Conservation (phyloP, 2,329 filamentous ascomycete genomes). For the Sporothrix brasiliensis region DNA sequence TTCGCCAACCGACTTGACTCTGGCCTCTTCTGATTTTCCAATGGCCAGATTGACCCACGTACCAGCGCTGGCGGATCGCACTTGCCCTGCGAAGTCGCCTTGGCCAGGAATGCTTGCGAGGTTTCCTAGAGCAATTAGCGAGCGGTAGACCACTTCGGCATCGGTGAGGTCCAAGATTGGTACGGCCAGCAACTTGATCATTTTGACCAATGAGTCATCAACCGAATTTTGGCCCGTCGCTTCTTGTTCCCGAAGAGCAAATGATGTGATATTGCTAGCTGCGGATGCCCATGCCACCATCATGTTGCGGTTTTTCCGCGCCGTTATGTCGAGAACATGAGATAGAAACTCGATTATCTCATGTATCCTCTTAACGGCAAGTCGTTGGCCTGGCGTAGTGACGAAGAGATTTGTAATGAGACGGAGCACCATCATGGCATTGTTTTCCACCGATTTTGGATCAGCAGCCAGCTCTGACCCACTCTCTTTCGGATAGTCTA, state of each 20-base stretch:
- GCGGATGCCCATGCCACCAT: slow-evolving; percentile 80
- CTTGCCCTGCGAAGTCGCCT: slow-evolving; percentile 45
- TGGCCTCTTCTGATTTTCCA: slow-evolving; percentile 50
- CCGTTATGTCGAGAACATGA: slow-evolving; percentile 61
- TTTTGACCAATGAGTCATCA: slow-evolving; percentile 50
- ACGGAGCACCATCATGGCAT: slow-evolving; percentile 83
- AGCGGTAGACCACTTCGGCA: slow-evolving; percentile 79
- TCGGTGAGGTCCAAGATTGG: slow-evolving; percentile 71
- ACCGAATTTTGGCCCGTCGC: slow-evolving; percentile 48
- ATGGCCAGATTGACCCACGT: slow-evolving; percentile 46
- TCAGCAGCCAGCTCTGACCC: slow-evolving; percentile 53
- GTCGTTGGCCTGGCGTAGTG: slow-evolving; percentile 68
- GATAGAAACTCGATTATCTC: slow-evolving; percentile 65
- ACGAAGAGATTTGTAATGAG: slow-evolving; percentile 82
- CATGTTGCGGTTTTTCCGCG: slow-evolving; percentile 71
- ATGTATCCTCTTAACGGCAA: slow-evolving; percentile 62
- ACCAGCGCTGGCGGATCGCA: slow-evolving; percentile 41
- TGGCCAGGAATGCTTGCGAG: slow-evolving; percentile 50
- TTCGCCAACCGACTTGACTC: slow-evolving; percentile 45
- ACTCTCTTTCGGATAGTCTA: slow-evolving; percentile 40
- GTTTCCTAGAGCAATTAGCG: slow-evolving; percentile 81
- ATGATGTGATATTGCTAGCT: slow-evolving; percentile 81
- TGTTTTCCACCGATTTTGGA: slow-evolving; percentile 68
- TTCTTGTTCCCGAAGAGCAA: slow-evolving; percentile 56
- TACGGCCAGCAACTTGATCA: slow-evolving; percentile 58